Conservation (phyloP, 2,329 filamentous ascomycete genomes). For the Aspergillus ustus region DNA sequence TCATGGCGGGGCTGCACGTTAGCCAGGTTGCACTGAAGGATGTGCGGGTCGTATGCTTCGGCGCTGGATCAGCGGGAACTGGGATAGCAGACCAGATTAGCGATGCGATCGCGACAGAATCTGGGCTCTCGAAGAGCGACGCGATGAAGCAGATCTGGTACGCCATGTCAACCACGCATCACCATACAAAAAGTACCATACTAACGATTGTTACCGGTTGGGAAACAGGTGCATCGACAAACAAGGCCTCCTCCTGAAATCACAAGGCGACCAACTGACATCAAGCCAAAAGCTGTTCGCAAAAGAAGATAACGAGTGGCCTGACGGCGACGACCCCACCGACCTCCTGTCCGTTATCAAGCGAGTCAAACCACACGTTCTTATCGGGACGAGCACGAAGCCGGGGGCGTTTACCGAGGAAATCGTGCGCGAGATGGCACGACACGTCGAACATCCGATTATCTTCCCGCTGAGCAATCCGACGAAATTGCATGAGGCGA, state of each 20-base stretch:
- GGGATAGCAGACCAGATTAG: constrained; percentile 85
- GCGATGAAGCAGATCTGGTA: constrained; percentile 80
- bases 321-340: constrained; percentile 56
- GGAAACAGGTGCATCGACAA: constrained; percentile 74
- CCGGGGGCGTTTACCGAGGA: constrained; percentile 77
- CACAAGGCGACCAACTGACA: constrained; percentile 64
- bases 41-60: constrained; percentile 74
- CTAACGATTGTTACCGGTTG: no score
- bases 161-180: background rate
- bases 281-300: constrained; percentile 70
- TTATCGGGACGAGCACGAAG: constrained; percentile 83
- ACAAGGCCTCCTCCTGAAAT: constrained; percentile 72
- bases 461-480: constrained; percentile 85
- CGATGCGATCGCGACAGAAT: constrained; percentile 75
- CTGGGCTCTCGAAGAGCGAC: constrained; percentile 70
- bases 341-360: constrained; percentile 70
- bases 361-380: constrained; percentile 74
- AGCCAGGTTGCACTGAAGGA: constrained; percentile 69
- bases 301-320: constrained; percentile 67
- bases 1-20: constrained; percentile 76
- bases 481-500: constrained; percentile 80
- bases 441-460: constrained; percentile 72
- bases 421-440: constrained; percentile 75
- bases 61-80: constrained; percentile 78
- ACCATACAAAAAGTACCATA: background rate